Evolutionary conservation across 2,329 filamentous ascomycete genomes (phyloP).

Genomic region (Elsinoe arachidis): DNA sequence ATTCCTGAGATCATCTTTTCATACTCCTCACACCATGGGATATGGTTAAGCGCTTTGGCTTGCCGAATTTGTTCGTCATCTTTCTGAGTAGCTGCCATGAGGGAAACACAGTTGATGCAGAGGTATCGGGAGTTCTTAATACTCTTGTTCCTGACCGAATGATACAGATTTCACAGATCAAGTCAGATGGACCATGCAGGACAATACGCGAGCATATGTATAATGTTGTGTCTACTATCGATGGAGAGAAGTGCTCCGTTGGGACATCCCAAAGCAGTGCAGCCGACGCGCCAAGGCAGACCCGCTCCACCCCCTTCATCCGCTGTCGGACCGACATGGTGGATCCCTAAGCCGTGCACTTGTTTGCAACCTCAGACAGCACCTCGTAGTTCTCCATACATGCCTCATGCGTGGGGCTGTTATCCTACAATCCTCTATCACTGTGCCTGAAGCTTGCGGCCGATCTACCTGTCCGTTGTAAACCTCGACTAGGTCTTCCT

Average conservation of each 20-base stretch:
- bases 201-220: too few relatives aligned
- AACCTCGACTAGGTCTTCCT: too few relatives aligned
- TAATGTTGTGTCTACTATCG: not conserved
- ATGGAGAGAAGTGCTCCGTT: not conserved
- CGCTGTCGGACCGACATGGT: not conserved
- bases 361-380: too few relatives aligned
- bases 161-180: not conserved
- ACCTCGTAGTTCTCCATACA: too few relatives aligned
- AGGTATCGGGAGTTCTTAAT: not conserved
- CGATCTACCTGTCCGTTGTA: too few relatives aligned
- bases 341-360: too few relatives aligned
- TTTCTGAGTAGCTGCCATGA: constrained; percentile 13
- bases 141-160: too few relatives aligned
- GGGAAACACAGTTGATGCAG: not conserved
- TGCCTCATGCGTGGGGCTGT: too few relatives aligned
- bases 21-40: constrained; percentile 52
- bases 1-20: constrained; percentile 58
- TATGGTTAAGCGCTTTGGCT: constrained; percentile 42
- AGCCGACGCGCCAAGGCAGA: not conserved
- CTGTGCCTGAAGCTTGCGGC: too few relatives aligned
- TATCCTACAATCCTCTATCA: too few relatives aligned
- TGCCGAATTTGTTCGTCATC: constrained; percentile 10
- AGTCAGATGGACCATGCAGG: not conserved
- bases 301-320: not conserved
- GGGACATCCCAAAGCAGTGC: not conserved